These are phyloP conservation scores for Stipa capillata DNA, from an alignment of 176 grass and related monocot species.

Conservation along the genomic window DNA sequence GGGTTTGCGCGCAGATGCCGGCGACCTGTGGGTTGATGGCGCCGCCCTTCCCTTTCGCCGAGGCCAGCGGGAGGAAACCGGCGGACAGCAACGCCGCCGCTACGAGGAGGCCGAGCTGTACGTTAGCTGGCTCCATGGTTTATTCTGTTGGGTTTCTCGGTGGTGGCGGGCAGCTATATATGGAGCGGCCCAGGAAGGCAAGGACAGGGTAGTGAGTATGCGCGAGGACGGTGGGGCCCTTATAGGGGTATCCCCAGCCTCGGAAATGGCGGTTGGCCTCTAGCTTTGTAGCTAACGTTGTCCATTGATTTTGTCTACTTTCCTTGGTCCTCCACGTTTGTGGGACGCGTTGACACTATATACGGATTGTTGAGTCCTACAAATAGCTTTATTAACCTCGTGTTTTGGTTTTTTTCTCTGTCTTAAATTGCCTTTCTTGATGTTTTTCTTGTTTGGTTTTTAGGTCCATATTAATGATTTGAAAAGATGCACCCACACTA, in stretches of 20 bases:
- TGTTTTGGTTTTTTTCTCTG: too few species aligned
- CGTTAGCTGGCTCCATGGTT: conserved; percentile 18
- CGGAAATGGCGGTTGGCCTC: conserved; percentile 22
- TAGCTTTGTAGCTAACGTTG: not conserved
- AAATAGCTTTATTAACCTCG: not conserved
- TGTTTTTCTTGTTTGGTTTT: too few species aligned
- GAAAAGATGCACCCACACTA: too few species aligned
- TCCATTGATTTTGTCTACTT: not conserved
- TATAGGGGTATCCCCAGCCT: not conserved
- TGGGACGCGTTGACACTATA: not conserved
- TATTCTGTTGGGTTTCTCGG: not conserved
- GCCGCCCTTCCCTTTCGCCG: not conserved
- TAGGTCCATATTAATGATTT: too few species aligned
- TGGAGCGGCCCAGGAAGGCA: not conserved
- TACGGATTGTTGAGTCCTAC: too few species aligned
- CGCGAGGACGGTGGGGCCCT: not conserved
- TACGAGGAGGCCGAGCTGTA: not conserved
- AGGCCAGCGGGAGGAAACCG: not conserved
- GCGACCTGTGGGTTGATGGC: not conserved
- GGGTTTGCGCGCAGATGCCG: conserved; percentile 11
- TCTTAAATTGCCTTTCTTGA: too few species aligned
- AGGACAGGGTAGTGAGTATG: not conserved
- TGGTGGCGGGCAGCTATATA: not conserved
- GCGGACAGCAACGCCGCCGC: conserved; percentile 9
- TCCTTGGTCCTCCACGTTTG: not conserved